Evolutionary conservation across 2,329 filamentous ascomycete genomes (phyloP).

Genomic region (Keithomyces neogunnii): DNA sequence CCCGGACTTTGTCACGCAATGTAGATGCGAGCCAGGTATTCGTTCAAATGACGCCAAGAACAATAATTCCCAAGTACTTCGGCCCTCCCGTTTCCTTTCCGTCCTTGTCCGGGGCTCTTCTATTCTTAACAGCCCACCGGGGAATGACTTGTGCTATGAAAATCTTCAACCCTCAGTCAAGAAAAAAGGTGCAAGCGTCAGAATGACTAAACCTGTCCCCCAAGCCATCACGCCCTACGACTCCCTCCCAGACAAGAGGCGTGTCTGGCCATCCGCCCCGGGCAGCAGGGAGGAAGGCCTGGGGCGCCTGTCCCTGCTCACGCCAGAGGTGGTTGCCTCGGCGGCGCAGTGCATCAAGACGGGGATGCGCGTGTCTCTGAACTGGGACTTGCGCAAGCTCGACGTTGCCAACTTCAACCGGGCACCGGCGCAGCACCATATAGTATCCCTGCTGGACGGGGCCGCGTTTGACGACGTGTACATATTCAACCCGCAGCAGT

Average conservation of each 20-base stretch:
- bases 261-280: slow-evolving; percentile 37
- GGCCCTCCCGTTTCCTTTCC: not conserved
- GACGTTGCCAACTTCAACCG: slow-evolving; percentile 46
- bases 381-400: slow-evolving; percentile 47
- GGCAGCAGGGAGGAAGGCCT: slow-evolving; percentile 42
- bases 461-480: slow-evolving; percentile 41
- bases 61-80: not conserved
- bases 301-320: slow-evolving; percentile 41
- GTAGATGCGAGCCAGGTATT: too few relatives aligned
- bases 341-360: slow-evolving; percentile 41
- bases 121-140: too few relatives aligned
- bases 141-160: not conserved
- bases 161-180: not conserved
- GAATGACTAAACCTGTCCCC: not conserved
- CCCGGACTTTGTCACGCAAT: not conserved
- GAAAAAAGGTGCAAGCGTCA: not conserved
- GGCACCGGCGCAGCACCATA: slow-evolving; percentile 39
- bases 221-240: slow-evolving; percentile 16
- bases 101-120: not conserved
- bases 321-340: slow-evolving; percentile 39
- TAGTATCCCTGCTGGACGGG: slow-evolving; percentile 38
- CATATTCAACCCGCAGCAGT: slow-evolving; percentile 41
- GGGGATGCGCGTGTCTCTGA: slow-evolving; percentile 41
- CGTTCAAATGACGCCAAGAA: too few relatives aligned
- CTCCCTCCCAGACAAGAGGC: slow-evolving; percentile 36